A percentile compares a stretch with the other conserved stretches of the same genome.
phyloP scores from a whole-genome alignment of 371 early-diverging fungal genomes.

The Blakeslea trispora region DNA sequence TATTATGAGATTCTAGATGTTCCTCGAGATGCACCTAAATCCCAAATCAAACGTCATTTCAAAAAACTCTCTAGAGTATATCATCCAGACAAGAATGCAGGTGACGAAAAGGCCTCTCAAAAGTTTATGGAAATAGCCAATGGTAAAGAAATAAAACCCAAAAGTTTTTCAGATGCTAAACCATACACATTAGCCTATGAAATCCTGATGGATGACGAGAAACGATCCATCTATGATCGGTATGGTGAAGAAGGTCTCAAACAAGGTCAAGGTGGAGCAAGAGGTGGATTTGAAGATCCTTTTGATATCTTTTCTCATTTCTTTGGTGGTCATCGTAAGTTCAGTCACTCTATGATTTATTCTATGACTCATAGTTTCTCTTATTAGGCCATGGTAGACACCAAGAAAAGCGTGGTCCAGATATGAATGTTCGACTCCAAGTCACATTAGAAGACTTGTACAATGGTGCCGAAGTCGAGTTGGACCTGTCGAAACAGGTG shows the following conservation, averaged over 20 bases:
- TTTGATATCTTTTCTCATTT: slow-evolving; percentile 94
- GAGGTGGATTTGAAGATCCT: slow-evolving; percentile 79
- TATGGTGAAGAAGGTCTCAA: slow-evolving; percentile 81
- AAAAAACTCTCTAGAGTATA: slow-evolving; percentile 85
- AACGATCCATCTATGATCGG: slow-evolving; percentile 78
- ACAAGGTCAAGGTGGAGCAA: slow-evolving; percentile 82
- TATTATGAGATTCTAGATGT: slow-evolving; percentile 80
- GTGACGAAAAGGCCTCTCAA: slow-evolving; percentile 70
- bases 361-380: slow-evolving; percentile 3
- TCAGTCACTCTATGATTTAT: not conserved
- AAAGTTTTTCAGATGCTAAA: too few relatives aligned
- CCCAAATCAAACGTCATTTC: slow-evolving; percentile 93
- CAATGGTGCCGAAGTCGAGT: slow-evolving; percentile 77
- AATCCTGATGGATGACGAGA: slow-evolving; percentile 84
- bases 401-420: slow-evolving; percentile 81
- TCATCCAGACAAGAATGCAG: slow-evolving; percentile 94
- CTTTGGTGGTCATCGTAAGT: slow-evolving; percentile 59
- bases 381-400: slow-evolving; percentile 30
- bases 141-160: too few relatives aligned
- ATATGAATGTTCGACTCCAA: slow-evolving; percentile 70
- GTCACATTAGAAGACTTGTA: slow-evolving; percentile 92
- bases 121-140: slow-evolving; percentile 93
- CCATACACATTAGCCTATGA: slow-evolving; percentile 76
- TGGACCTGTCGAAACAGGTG: slow-evolving; percentile 92
- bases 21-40: slow-evolving; percentile 71